These are phyloP conservation scores for Mollisiaceae sp. DNA, from an alignment of 2,329 filamentous ascomycete genomes.

Conservation along the genomic window DNA sequence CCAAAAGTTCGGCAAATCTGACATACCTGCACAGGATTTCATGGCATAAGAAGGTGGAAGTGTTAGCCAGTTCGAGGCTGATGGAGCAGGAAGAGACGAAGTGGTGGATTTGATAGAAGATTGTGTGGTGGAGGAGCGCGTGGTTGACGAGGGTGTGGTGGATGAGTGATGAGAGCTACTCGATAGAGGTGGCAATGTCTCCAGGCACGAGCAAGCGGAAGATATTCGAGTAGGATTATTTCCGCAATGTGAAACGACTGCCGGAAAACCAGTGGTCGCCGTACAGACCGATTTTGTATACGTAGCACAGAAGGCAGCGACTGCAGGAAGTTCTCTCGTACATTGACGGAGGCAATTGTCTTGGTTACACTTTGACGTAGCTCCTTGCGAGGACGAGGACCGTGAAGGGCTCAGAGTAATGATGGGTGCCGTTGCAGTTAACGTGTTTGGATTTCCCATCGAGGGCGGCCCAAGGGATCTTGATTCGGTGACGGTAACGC, in stretches of 20 bases:
- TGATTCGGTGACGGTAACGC: no score
- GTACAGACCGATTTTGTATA: slow-evolving; percentile 29
- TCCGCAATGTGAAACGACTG: slow-evolving; percentile 29
- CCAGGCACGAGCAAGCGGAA: slow-evolving; percentile 34
- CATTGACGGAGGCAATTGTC: slow-evolving; percentile 36
- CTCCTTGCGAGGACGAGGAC: no score
- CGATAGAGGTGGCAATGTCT: no score
- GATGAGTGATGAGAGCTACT: neutral
- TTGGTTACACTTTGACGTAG: slow-evolving; percentile 29
- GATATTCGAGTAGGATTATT: slow-evolving; percentile 29
- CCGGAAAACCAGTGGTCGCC: slow-evolving; percentile 28
- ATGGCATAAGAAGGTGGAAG: slow-evolving; percentile 13
- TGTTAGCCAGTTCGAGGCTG: neutral
- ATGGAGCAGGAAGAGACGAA: no score
- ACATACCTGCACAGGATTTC: slow-evolving; percentile 11
- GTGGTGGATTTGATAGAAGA: no score
- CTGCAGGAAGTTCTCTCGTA: slow-evolving; percentile 26
- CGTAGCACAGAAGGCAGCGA: slow-evolving; percentile 30
- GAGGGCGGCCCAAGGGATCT: no score
- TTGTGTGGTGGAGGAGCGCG: no score
- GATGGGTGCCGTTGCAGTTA: no score
- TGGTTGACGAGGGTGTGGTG: neutral
- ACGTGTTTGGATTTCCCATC: no score
- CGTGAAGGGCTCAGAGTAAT: no score
- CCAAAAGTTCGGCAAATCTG: neutral